A percentile compares a stretch with the other conserved stretches of the same genome.
Conservation (phyloP, 192 early-diverging fungal genomes). For the Backusella australiensis region DNA sequence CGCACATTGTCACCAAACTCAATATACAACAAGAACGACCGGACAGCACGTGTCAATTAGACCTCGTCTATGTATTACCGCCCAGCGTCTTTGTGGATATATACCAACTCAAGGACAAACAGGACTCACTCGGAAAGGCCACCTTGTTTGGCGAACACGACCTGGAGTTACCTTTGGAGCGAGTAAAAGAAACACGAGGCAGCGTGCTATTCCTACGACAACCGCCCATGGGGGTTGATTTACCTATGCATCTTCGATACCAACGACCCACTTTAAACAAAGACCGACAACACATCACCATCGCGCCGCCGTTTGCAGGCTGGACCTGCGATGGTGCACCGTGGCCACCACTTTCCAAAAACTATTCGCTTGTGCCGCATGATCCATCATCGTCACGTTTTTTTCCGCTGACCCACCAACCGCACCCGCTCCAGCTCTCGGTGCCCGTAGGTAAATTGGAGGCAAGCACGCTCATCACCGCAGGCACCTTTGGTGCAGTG, state of each 20-base stretch:
- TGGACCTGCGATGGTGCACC: constrained; percentile 20
- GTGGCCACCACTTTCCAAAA: background rate
- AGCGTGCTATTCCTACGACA: constrained; percentile 21
- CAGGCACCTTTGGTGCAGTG: constrained; percentile 7
- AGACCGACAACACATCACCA: constrained; percentile 8
- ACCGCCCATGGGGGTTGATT: background rate
- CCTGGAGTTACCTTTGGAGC: constrained; percentile 22
- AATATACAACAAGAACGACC: background rate
- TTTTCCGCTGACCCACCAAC: background rate
- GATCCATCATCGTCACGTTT: background rate
- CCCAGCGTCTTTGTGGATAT: constrained; percentile 28
- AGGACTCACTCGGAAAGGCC: background rate
- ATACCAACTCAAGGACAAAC: constrained; percentile 17
- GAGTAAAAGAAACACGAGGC: constrained; percentile 8
- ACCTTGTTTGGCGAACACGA: constrained; percentile 22
- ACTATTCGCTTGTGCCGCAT: background rate
- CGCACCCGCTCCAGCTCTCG: background rate
- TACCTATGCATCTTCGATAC: constrained; percentile 28
- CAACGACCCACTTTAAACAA: background rate
- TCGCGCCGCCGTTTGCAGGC: constrained; percentile 24
- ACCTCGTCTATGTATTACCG: constrained; percentile 27
- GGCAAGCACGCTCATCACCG: background rate
- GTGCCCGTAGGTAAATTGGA: constrained; percentile 14
- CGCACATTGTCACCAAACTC: constrained; percentile 6
- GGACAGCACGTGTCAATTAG: constrained; percentile 8